These are phyloP conservation scores for Pythium periplocum DNA, from an alignment of 352 stramenopile species.

Conservation along the genomic window DNA sequence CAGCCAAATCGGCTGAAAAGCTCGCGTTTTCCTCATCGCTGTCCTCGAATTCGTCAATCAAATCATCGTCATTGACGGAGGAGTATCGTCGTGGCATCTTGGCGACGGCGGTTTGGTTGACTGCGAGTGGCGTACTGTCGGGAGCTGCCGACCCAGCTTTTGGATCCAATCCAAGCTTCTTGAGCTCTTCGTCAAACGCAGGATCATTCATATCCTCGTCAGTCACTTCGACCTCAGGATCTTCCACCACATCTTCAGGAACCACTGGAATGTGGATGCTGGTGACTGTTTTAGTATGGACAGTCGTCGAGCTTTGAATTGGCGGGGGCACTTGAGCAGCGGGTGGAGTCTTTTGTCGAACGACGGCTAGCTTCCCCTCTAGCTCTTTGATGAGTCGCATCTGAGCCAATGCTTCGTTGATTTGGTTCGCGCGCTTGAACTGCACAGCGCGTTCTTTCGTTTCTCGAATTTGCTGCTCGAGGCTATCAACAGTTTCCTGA, in stretches of 20 bases:
- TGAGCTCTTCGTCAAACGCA: slow-evolving; percentile 37
- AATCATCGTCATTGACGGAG: slow-evolving; percentile 37
- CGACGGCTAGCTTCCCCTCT: slow-evolving; percentile 23
- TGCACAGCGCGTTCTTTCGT: slow-evolving; percentile 43
- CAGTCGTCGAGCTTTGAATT: too few species aligned
- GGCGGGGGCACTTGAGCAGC: too few species aligned
- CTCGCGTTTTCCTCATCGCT: slow-evolving; percentile 17
- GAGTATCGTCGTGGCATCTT: slow-evolving; percentile 1
- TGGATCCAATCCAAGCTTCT: slow-evolving; percentile 30
- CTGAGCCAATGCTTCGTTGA: slow-evolving; percentile 43
- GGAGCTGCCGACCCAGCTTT: neutral
- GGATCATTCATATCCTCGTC: slow-evolving; percentile 58
- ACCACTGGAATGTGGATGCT: too few species aligned
- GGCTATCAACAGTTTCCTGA: slow-evolving; percentile 13
- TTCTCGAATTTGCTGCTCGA: slow-evolving; percentile 41
- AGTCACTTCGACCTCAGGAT: slow-evolving; percentile 42
- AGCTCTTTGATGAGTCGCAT: slow-evolving; percentile 63
- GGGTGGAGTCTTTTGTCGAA: too few species aligned
- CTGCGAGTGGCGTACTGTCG: neutral
- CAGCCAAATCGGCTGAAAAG: too few species aligned
- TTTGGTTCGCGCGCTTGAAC: slow-evolving; percentile 51
- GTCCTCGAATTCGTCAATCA: slow-evolving; percentile 72
- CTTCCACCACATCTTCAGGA: neutral
- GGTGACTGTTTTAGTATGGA: too few species aligned
- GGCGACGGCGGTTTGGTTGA: neutral